Conservation (phyloP, 2,329 filamentous ascomycete species). For the Sporothrix globosa region DNA sequence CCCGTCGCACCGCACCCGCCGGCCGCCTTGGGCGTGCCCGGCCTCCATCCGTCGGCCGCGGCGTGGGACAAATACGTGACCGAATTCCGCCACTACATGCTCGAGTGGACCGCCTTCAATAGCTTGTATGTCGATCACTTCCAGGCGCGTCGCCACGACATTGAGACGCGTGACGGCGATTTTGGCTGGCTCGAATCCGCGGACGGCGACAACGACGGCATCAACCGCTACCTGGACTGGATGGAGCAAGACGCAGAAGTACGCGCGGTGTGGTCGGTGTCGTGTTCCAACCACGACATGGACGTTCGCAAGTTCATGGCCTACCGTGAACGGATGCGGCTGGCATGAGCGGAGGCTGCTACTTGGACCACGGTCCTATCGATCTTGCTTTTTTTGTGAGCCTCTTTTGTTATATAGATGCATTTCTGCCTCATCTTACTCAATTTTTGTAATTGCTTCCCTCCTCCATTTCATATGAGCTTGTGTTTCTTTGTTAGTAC, state of each 20-base stretch:
- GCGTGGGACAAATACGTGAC: conserved; percentile 57
- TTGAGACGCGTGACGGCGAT: conserved; percentile 48
- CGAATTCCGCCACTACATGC: conserved; percentile 59
- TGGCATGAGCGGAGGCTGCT: not conserved
- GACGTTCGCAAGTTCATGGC: conserved; percentile 62
- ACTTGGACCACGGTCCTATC: not conserved
- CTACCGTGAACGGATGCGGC: conserved; percentile 50
- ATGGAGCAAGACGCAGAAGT: conserved; percentile 68
- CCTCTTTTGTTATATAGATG: not conserved
- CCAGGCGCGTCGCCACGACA: conserved; percentile 52
- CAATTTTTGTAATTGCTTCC: not conserved
- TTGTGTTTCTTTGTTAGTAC: not conserved
- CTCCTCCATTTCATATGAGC: not conserved
- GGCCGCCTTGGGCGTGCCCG: conserved; percentile 48
- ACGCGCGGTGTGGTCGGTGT: conserved; percentile 62
- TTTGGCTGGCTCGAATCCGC: conserved; percentile 51
- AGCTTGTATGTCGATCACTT: conserved; percentile 61
- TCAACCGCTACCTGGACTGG: conserved; percentile 62
- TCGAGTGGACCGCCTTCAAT: conserved; percentile 56
- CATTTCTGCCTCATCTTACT: not conserved
- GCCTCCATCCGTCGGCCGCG: conserved; percentile 48
- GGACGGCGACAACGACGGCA: conserved; percentile 50
- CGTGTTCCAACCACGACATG: conserved; percentile 62
- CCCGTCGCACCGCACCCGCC: conserved; percentile 57
- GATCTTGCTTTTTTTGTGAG: not conserved